These are phyloP conservation scores for Panaeolus papilionaceus DNA, from an alignment of 768 basidiomycete species.

Conservation along the genomic window DNA sequence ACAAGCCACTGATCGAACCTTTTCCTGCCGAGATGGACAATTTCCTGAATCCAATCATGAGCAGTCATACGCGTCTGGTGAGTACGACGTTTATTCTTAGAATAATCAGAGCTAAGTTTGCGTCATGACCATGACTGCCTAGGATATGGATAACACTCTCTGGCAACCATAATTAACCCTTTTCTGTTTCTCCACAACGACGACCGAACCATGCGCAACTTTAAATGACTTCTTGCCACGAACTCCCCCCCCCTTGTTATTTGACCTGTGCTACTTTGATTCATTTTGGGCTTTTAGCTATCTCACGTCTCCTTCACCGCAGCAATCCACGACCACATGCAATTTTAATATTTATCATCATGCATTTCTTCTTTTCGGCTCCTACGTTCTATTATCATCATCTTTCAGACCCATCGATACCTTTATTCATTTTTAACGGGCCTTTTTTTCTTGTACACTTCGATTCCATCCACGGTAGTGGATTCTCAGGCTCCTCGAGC, in stretches of 20 bases:
- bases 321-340: not conserved
- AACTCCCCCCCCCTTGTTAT: not conserved
- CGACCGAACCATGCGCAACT: not conserved
- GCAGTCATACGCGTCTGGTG: not conserved
- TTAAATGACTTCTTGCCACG: not conserved
- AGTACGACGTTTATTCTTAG: not conserved
- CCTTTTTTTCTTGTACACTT: no score
- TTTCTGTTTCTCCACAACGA: not conserved
- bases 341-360: not conserved
- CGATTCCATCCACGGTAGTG: no score
- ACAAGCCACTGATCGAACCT: not conserved
- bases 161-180: not conserved
- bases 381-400: no score
- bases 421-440: no score
- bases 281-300: not conserved
- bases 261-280: not conserved
- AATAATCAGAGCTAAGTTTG: no score
- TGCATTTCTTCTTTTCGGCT: no score
- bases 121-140: no score
- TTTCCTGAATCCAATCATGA: conserved; percentile 13
- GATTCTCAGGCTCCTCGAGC: no score
- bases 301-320: not conserved
- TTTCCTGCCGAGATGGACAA: conserved; percentile 17
- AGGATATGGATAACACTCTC: not conserved
- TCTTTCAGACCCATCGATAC: no score